Base-by-base conservation (phyloP, 345 rosid genomes). In the Lenwebbia sp. region DNA sequence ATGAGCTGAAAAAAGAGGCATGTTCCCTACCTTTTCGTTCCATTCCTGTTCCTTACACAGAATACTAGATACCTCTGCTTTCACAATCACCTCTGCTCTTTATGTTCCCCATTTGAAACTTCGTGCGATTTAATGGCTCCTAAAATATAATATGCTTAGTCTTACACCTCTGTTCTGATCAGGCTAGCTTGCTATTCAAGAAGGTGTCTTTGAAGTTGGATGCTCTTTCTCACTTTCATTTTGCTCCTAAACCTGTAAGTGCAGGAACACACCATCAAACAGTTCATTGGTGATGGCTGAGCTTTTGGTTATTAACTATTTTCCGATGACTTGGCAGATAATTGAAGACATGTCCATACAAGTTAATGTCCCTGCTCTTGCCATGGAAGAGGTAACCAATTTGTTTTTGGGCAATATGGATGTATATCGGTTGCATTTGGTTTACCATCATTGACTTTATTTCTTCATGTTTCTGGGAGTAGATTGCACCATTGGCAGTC, bases 161-260 rank as follows among this genome's bases (percentile, higher is more conserved):
- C 86, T 84, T 84, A 70, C 70, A 33, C 51, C 40, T 28, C 82
- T 74, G 85, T 82, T 88, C 84, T 54, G 83, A 57, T 83, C 92
- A 95, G 99, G 98, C 98, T 86, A 90, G 96, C 86, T 83, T 88
- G 84, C 86, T 97, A 62, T 96, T 95, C 89, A 97, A 95, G 93
- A 94, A 88, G 90, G 91, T 97, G 33, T 94, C 98, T 88, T 88
- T 96, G 92, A 95, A 97, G 93, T 89, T 97, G 96, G 99, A 97
- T 91, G 95, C 99, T 50, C 98, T 96, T 84, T 94, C 99, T 85
- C 99, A 96, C 90, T 97, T 96, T 94, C 98, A 96, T 86, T 97
- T 96, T 89, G 93, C 98, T 86, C 98, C 99, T 85, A 97, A 97
- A 88, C 99, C 99, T 82, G 99, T 97, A 96, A 86, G 95, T 89